These are phyloP conservation scores for Aspergillus sp. DNA, from an alignment of 2,329 filamentous ascomycete species.

Conservation along the genomic window DNA sequence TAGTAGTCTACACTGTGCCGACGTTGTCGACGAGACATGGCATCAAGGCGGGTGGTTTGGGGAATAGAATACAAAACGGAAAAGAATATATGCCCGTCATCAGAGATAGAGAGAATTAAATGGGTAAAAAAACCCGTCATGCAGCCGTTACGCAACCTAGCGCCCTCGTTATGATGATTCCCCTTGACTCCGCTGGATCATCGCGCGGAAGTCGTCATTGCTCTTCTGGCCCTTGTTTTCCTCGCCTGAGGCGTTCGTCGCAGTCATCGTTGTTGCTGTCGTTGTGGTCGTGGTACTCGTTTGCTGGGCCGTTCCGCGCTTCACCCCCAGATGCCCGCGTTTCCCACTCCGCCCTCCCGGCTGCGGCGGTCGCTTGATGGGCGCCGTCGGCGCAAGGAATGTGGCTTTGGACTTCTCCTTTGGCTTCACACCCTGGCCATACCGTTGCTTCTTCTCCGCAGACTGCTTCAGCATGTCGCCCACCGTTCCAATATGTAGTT, in stretches of 20 bases:
- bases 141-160: slow-evolving; percentile 20
- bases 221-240: slow-evolving; percentile 47
- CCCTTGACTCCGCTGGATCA: slow-evolving; percentile 47
- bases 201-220: slow-evolving; percentile 58
- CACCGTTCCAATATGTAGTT: slow-evolving; percentile 51
- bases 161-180: slow-evolving; percentile 20
- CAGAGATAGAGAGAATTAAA: slow-evolving; percentile 9
- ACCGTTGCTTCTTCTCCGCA: slow-evolving; percentile 42
- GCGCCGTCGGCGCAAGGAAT: slow-evolving; percentile 32
- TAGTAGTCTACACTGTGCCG: slow-evolving; percentile 4
- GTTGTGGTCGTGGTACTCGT: slow-evolving; percentile 21
- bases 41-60: neutral
- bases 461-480: slow-evolving; percentile 49
- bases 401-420: slow-evolving; percentile 32
- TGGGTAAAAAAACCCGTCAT: slow-evolving; percentile 23
- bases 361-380: slow-evolving; percentile 48
- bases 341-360: slow-evolving; percentile 43
- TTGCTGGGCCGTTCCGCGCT: slow-evolving; percentile 30
- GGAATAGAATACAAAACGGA: slow-evolving; percentile 8
- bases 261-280: slow-evolving; percentile 19
- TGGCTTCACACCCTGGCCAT: slow-evolving; percentile 39
- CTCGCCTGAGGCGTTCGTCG: slow-evolving; percentile 21
- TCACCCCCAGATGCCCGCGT: slow-evolving; percentile 51
- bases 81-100: slow-evolving; percentile 16
- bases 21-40: neutral